These are phyloP conservation scores for Fusarium scirpi DNA, from an alignment of 2,329 filamentous ascomycete species.

Conservation along the genomic window DNA sequence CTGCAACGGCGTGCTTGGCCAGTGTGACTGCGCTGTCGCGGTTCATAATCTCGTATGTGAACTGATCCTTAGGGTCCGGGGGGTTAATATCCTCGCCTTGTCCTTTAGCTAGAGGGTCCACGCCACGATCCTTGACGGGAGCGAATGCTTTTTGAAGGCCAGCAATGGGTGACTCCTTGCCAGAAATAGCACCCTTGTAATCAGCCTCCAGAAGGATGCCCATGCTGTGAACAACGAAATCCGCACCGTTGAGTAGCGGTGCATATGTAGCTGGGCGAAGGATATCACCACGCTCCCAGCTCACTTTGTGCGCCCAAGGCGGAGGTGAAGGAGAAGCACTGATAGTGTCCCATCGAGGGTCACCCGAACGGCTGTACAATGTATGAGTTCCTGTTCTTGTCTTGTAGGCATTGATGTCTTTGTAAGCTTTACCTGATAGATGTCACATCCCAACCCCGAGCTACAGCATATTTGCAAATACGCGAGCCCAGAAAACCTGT, in stretches of 20 bases:
- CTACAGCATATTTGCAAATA: conserved; percentile 90
- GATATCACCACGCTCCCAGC: conserved; percentile 90
- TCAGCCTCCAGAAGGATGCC: conserved; percentile 96
- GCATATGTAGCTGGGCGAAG: conserved; percentile 85
- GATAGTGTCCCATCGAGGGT: conserved; percentile 85
- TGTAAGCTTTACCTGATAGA: conserved; percentile 79
- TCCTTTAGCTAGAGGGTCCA: conserved; percentile 75
- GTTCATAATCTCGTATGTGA: conserved; percentile 99
- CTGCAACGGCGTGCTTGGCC: conserved; percentile 78
- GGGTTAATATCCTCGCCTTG: conserved; percentile 71
- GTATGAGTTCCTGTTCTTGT: conserved; percentile 33
- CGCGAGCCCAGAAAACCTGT: conserved; percentile 90
- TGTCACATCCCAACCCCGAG: conserved; percentile 89
- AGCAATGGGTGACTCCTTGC: conserved; percentile 82
- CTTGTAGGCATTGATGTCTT: conserved; percentile 1
- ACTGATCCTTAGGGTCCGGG: conserved; percentile 76
- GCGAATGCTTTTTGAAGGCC: conserved; percentile 85
- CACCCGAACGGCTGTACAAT: conserved; percentile 80
- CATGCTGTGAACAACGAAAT: conserved; percentile 93
- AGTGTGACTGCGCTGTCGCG: conserved; percentile 87
- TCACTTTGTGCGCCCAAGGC: conserved; percentile 83
- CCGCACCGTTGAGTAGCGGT: conserved; percentile 78
- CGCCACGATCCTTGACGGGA: conserved; percentile 70
- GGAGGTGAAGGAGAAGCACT: conserved; percentile 78
- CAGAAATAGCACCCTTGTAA: conserved; percentile 92